Conservation (phyloP, 192 early-diverging fungal species). For the Cetraspora pellucida region DNA sequence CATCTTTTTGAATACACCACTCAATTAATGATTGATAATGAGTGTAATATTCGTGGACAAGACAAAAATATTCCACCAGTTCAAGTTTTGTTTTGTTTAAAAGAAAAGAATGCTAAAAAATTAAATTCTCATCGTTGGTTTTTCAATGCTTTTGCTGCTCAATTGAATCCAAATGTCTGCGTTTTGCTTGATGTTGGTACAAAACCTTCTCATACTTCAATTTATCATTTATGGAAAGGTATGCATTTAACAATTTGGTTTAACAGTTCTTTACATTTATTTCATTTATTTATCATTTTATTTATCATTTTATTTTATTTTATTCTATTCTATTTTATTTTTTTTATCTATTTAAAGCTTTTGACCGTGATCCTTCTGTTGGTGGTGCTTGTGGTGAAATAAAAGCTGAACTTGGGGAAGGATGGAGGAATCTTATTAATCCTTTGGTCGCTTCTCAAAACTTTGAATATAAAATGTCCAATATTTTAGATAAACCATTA, state of each 20-base stretch:
- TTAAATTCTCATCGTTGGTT: conserved; percentile 98
- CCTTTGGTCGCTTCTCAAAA: conserved; percentile 94
- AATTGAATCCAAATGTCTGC: conserved; percentile 86
- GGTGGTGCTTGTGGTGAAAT: conserved; percentile 97
- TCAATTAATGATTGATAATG: conserved; percentile 67
- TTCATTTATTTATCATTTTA: background rate
- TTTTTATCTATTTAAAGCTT: conserved; percentile 46
- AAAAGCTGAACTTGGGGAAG: conserved; percentile 77
- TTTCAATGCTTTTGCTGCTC: conserved; percentile 87
- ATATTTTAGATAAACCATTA: conserved; percentile 95
- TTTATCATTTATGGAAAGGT: conserved; percentile 90
- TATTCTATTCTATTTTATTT: too few species aligned
- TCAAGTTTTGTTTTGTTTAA: conserved; percentile 91
- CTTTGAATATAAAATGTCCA: conserved; percentile 99
- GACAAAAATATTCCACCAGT: conserved; percentile 79
- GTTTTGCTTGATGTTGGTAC: conserved; percentile 94
- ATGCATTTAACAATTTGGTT: background rate
- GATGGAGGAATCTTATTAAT: conserved; percentile 71
- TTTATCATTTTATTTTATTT: too few species aligned
- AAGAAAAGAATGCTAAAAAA: conserved; percentile 91
- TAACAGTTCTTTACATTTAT: background rate
- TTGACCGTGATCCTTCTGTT: conserved; percentile 76
- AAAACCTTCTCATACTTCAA: conserved; percentile 74
- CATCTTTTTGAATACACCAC: conserved; percentile 94
- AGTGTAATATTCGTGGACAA: conserved; percentile 64